A percentile compares a stretch with the other conserved stretches of the same genome.
These are phyloP conservation scores for Corymbia maculata DNA, from an alignment of 345 rosid species.

Conservation along the genomic window DNA sequence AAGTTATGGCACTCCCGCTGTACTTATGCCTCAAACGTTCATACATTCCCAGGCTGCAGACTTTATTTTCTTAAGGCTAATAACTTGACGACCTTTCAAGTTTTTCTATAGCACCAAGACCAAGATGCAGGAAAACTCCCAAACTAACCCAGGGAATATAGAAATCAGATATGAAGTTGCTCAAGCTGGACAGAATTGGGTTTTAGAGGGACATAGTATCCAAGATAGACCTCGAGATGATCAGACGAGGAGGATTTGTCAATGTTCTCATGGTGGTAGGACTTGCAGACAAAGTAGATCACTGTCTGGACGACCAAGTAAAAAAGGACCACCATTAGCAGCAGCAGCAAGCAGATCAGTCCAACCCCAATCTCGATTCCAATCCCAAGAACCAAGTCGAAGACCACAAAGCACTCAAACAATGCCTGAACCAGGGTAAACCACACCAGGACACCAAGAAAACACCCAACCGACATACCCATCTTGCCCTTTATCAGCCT, in stretches of 20 bases:
- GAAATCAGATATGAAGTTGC: neutral
- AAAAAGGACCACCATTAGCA: constrained; percentile 10
- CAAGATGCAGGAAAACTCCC: too few relatives aligned
- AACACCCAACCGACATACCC: constrained; percentile 3
- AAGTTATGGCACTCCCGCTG: too few relatives aligned
- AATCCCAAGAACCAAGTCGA: neutral
- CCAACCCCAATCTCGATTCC: constrained; percentile 3
- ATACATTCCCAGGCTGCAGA: too few relatives aligned
- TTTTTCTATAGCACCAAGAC: too few relatives aligned
- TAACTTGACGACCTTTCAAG: too few relatives aligned
- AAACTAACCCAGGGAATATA: neutral
- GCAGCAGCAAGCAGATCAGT: constrained; percentile 13
- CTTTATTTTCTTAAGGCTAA: too few relatives aligned
- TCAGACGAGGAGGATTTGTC: neutral
- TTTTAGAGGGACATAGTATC: neutral
- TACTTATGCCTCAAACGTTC: too few relatives aligned
- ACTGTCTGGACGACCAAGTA: constrained; percentile 29
- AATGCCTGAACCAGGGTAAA: neutral
- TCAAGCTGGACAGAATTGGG: neutral
- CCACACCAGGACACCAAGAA: neutral
- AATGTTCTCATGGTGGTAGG: constrained; percentile 40
- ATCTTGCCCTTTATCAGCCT: constrained; percentile 27
- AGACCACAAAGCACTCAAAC: neutral
- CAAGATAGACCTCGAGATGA: neutral
- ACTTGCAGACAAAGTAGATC: constrained; percentile 45